Conservation (phyloP, 2,329 filamentous ascomycete species). For the Pochonia chlamydosporia region DNA sequence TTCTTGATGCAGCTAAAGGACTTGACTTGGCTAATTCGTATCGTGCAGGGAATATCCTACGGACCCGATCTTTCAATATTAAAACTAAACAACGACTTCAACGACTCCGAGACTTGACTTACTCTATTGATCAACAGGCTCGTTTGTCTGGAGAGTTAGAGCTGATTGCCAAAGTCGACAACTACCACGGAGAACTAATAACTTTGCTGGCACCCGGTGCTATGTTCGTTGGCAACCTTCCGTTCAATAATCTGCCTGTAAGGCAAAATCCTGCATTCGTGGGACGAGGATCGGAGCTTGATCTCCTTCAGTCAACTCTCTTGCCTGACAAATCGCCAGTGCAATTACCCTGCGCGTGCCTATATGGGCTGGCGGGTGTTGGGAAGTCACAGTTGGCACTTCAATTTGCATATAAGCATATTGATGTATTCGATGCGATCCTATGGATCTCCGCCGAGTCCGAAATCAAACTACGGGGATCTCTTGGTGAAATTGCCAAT, state of each 20-base stretch:
- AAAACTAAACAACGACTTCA: neutral
- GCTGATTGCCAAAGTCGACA: neutral
- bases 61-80: neutral
- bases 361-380: neutral
- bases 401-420: neutral
- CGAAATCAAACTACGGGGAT: neutral
- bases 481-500: neutral
- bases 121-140: neutral
- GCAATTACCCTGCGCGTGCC: neutral
- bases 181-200: neutral
- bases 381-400: slow-evolving; percentile 1
- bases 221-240: neutral
- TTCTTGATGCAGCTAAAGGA: neutral
- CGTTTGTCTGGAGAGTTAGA: neutral
- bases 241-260: neutral
- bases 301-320: neutral
- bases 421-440: neutral
- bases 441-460: neutral
- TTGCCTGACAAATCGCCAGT: neutral
- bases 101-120: neutral
- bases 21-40: neutral
- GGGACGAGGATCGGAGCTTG: neutral
- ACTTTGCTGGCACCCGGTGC: neutral
- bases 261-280: neutral
- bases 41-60: neutral